phyloP scores from a whole-genome alignment of 2,329 filamentous ascomycete genomes.

The Nothopassalora personata region DNA sequence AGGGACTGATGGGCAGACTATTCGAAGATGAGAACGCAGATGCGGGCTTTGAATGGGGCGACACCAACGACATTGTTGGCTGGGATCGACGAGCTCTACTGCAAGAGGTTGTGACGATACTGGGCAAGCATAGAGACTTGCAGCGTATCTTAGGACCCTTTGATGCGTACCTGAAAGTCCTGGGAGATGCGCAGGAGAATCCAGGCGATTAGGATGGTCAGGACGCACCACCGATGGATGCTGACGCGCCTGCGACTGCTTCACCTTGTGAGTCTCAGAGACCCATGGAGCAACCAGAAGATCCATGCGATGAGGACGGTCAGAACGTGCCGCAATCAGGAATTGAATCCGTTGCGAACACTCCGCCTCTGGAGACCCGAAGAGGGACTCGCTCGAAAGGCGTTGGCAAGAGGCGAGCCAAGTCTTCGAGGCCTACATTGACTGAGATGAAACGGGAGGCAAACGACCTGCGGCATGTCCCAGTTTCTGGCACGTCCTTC shows the following conservation, averaged over 20 bases:
- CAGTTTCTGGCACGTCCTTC: too few relatives aligned
- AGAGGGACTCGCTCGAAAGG: too few relatives aligned
- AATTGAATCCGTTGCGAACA: too few relatives aligned
- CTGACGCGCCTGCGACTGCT: background rate
- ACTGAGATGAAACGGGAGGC: too few relatives aligned
- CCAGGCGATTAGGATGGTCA: background rate
- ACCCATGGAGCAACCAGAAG: too few relatives aligned
- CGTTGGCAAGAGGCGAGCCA: too few relatives aligned
- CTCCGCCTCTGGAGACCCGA: too few relatives aligned
- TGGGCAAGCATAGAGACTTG: conserved; percentile 96
- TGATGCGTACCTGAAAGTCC: background rate
- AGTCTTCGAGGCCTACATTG: too few relatives aligned
- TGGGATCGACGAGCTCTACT: conserved; percentile 85
- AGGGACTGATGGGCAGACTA: conserved; percentile 70
- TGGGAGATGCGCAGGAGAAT: background rate
- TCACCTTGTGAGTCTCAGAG: background rate
- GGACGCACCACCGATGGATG: background rate
- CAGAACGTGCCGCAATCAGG: too few relatives aligned
- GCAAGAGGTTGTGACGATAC: conserved; percentile 84
- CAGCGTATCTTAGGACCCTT: conserved; percentile 84
- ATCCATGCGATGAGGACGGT: too few relatives aligned
- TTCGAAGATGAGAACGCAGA: conserved; percentile 54
- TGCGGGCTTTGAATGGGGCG: conserved; percentile 58
- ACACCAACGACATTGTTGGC: conserved; percentile 72
- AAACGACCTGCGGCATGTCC: too few relatives aligned